A percentile compares a stretch with the other conserved stretches of the same genome.
Evolutionary conservation across 306 rosid species (phyloP).

Genomic region (Alnus glutinosa): DNA sequence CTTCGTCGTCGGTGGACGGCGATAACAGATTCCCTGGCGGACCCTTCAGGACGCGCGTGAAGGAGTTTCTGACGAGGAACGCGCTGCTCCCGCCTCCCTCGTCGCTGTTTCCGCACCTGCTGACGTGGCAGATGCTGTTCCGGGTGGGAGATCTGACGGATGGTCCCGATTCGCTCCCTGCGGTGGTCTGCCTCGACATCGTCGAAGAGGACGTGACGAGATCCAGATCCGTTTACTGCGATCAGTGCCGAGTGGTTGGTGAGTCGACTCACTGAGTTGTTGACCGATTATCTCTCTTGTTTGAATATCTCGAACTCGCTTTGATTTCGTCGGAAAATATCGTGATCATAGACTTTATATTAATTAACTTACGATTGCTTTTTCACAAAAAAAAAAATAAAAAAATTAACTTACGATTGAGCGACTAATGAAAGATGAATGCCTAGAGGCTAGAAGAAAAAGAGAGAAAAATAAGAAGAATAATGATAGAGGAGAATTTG

Average conservation of each 20-base stretch:
- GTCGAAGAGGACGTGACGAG: slow-evolving; percentile 92
- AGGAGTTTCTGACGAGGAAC: slow-evolving; percentile 60
- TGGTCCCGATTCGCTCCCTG: slow-evolving; percentile 47
- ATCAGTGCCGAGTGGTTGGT: slow-evolving; percentile 99
- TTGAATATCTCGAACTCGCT: slow-evolving; percentile 14
- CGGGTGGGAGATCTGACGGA: slow-evolving; percentile 60
- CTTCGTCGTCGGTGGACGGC: slow-evolving; percentile 29
- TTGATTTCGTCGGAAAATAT: slow-evolving; percentile 39
- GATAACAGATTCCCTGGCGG: slow-evolving; percentile 35
- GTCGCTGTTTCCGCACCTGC: slow-evolving; percentile 72
- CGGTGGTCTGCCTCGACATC: slow-evolving; percentile 71
- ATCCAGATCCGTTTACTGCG: slow-evolving; percentile 88
- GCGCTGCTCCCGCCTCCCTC: slow-evolving; percentile 86
- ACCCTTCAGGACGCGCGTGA: slow-evolving; percentile 66
- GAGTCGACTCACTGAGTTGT: slow-evolving; percentile 56
- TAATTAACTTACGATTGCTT: no score
- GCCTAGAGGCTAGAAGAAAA: no score
- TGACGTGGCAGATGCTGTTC: slow-evolving; percentile 89
- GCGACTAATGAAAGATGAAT: no score
- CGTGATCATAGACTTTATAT: slow-evolving; percentile 9
- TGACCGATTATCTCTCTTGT: slow-evolving; percentile 8
- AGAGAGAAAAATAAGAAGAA: no score
- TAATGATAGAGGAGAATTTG: no score
- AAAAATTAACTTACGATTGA: no score
- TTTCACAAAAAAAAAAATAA: no score